phyloP scores from a whole-genome alignment of 352 stramenopile genomes.

The Phytophthora sansomeana region DNA sequence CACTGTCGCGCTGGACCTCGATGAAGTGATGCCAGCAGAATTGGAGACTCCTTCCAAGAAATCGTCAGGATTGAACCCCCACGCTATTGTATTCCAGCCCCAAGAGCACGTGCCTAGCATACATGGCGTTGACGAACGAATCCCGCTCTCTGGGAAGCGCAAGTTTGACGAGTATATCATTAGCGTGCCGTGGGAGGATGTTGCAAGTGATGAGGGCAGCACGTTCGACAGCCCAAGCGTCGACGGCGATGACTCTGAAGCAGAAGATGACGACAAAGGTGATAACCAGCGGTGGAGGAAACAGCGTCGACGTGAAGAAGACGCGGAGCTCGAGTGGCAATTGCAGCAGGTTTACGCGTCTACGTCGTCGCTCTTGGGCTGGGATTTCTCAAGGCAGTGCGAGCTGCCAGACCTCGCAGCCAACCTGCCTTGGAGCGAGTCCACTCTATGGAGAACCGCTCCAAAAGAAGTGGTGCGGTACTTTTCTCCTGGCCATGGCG shows the following conservation, averaged over 20 bases:
- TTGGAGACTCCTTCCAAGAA: constrained; percentile 13
- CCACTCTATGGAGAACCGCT: constrained; percentile 68
- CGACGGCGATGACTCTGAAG: constrained; percentile 30
- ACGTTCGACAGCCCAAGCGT: constrained; percentile 21
- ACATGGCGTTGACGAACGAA: constrained; percentile 7
- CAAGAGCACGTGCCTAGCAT: constrained; percentile 9
- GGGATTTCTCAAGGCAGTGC: constrained; percentile 73
- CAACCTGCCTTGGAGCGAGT: constrained; percentile 53
- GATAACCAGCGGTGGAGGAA: constrained; percentile 33
- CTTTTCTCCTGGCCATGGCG: constrained; percentile 51
- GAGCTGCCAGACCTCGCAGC: constrained; percentile 39
- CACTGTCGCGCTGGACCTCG: constrained; percentile 18
- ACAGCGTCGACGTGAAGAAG: constrained; percentile 54
- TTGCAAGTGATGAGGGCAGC: constrained; percentile 27
- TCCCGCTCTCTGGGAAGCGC: constrained; percentile 51
- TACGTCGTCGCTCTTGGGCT: constrained; percentile 74
- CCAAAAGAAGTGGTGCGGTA: constrained; percentile 80
- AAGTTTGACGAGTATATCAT: constrained; percentile 82
- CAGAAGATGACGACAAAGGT: constrained; percentile 30
- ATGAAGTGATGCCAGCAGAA: constrained; percentile 7
- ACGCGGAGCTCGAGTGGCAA: constrained; percentile 68
- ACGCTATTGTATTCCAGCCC: constrained; percentile 66
- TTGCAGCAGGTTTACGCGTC: constrained; percentile 81
- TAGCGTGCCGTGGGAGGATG: constrained; percentile 47
- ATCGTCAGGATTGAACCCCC: constrained; percentile 57